Evolutionary conservation across 768 basidiomycete genomes (phyloP).

Genomic region (Suillus americanus): DNA sequence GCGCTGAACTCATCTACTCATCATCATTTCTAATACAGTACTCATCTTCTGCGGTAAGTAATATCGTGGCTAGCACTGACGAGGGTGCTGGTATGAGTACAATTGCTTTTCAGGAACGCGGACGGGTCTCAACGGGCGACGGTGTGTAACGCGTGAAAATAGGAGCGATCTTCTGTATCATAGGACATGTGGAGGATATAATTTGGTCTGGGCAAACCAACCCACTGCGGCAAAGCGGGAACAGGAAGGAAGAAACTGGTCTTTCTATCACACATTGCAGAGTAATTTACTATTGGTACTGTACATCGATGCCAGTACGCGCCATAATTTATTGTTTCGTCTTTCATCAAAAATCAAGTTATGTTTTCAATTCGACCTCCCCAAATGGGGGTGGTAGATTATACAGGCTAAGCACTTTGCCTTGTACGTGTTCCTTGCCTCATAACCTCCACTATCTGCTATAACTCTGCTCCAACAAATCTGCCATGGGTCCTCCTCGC

Average conservation of each 20-base stretch:
- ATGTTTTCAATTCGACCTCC: conserved; percentile 1
- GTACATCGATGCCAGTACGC: background rate
- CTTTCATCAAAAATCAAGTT: background rate
- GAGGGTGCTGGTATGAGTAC: no score
- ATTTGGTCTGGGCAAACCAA: background rate
- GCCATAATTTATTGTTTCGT: background rate
- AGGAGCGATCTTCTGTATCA: no score
- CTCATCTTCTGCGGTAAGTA: no score
- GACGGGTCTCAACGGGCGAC: no score
- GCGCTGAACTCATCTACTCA: no score
- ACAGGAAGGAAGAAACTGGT: background rate
- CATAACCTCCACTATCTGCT: conserved; percentile 8
- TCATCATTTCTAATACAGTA: no score
- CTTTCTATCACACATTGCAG: background rate
- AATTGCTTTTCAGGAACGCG: no score
- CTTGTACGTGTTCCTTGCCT: conserved; percentile 5
- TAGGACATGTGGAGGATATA: background rate
- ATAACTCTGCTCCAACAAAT: conserved; percentile 1
- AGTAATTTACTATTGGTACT: background rate
- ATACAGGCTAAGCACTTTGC: background rate
- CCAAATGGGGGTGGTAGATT: conserved; percentile 8
- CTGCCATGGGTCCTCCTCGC: conserved; percentile 24
- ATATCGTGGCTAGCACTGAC: no score
- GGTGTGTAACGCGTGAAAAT: no score
- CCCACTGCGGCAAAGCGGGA: background rate